Evolutionary conservation across 495 filamentous ascomycete genomes (phyloP), one percentile per base, ranked within the genome.

Genomic region (Aspergillus carlsbadensis): DNA sequence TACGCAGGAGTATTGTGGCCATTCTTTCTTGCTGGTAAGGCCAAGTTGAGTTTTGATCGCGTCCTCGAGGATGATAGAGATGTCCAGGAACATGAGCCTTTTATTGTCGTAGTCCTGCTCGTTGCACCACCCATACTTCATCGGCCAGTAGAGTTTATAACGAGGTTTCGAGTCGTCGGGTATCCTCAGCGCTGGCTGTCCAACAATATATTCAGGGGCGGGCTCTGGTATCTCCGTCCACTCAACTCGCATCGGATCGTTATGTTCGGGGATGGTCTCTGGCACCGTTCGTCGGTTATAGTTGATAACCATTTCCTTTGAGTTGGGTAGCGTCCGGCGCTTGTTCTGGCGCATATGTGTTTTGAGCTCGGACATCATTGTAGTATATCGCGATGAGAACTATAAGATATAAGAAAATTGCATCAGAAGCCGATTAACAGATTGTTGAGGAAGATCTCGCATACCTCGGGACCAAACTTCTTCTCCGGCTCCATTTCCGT

Each of bases 141-240:
- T 82, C 11, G 94, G 95, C 91, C 92, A 96, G 74, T 86, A 91
- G 3, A 98, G 75, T 67, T 90, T 92, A 74, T 95, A 97, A 54
- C 88, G 85, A 8, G 92, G 94, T 10, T 80, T 84, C n/a, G 94
- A 98, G 49, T 86, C 76, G 63, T 98, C 94, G 0, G 94, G 87
- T 42, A 98, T 87, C 18, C 95, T 84, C 49, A 90, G 76, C 7
- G 95, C 94, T 34, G 87, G 80, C 36, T 90, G 82, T 6, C 94
- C 94, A 26, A 89, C 85, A 61, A 96, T 88, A 60, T 85, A 87
- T 21, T 86, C 84, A 8, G 88, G 86, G 10, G 82, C 77, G 22
- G 80, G 69, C 52, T 80, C 78, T 17, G 84, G 79, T n/a, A 95
- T 74, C 54, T 97, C 92, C 1, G 94, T 98, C 94, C 94, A 98